Evolutionary conservation across 2,329 filamentous ascomycete genomes (phyloP).

Genomic region (Ophiocordyceps unilateralis): DNA sequence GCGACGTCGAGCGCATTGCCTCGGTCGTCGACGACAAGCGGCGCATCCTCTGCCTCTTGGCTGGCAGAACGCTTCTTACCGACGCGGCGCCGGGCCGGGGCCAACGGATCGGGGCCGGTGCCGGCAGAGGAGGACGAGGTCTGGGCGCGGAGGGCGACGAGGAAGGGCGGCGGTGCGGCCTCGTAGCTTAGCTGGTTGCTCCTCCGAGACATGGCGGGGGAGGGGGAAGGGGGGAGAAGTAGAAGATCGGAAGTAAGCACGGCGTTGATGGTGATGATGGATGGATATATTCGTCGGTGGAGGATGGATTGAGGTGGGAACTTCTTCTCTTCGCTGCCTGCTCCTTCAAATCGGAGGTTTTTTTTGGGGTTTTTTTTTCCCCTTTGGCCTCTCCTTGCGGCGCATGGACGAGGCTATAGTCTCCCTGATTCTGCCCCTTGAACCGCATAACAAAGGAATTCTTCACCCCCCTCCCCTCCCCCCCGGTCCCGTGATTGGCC

Average conservation of each 20-base stretch:
- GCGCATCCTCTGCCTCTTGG: conserved; percentile 60
- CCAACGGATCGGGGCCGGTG: conserved; percentile 34
- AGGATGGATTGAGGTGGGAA: too few species aligned
- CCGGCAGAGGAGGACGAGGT: conserved; percentile 19
- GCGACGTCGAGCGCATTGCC: conserved; percentile 36
- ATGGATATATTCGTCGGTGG: background rate
- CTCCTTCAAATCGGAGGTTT: too few species aligned
- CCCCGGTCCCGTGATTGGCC: background rate
- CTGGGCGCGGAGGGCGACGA: conserved; percentile 37
- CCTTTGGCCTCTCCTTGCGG: background rate
- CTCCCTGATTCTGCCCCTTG: background rate
- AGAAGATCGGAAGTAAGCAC: background rate
- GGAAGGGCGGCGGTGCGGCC: conserved; percentile 40
- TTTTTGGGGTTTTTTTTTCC: background rate
- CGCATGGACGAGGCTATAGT: too few species aligned
- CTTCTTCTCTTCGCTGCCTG: too few species aligned
- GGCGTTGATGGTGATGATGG: background rate
- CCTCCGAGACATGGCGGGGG: conserved; percentile 24
- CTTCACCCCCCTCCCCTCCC: too few species aligned
- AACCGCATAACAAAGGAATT: background rate
- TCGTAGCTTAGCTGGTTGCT: conserved; percentile 55
- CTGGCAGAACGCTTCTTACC: conserved; percentile 39
- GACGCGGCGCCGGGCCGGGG: conserved; percentile 30
- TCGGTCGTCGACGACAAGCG: conserved; percentile 56
- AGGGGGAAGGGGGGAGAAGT: background rate